Evolutionary conservation across 495 filamentous ascomycete genomes (phyloP), one percentile per base, ranked within the genome.

Genomic region (Astrothelium macrocarpum): DNA sequence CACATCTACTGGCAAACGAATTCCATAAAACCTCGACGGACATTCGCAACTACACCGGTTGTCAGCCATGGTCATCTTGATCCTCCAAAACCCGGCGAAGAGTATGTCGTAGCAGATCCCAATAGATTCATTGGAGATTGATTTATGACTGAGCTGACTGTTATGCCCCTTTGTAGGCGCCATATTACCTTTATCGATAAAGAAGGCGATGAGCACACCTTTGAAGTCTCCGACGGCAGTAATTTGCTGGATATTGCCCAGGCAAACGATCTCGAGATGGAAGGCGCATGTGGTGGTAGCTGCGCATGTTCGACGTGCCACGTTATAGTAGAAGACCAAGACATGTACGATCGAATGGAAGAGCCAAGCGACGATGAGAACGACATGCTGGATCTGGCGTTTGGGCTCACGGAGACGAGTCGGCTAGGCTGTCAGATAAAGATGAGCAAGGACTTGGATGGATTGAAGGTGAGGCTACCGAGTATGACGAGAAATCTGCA

Each of bases 301-400:
- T 97, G 94, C 69, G 94, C 95, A 66, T 98, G 94, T 74, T 95
- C 90, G 65, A 98, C 94, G 1, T 98, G 94, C 78, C 94, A 98
- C 78, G 87, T 97, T 59, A 96, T 98, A 60, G 90, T 98, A 46
- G 80, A 87, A 63, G 86, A 89, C 70, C 83, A 89, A 2, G 87
- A 85, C 18, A 83, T 88, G 80, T 97, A 90, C 72, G 94, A 97
- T 67, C 87, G 85, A 77, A 93, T 97, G 66, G 66, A 68, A 60
- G 95, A 97, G 76, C 90, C 94, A 18, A 86, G 88, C 45, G 94
- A 98, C 73, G 95, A 98, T 73, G 94, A 98, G 82, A 97, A 97
- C 74, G 94, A 98, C 76, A 98, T 98, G 94, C 78, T 98, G 69
- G 94, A 98, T 73, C 74, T 97, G 64, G 94, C 94, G 0, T 98